phyloP scores from a whole-genome alignment of 2,329 filamentous ascomycete genomes.

The Xylariaceae sp. region DNA sequence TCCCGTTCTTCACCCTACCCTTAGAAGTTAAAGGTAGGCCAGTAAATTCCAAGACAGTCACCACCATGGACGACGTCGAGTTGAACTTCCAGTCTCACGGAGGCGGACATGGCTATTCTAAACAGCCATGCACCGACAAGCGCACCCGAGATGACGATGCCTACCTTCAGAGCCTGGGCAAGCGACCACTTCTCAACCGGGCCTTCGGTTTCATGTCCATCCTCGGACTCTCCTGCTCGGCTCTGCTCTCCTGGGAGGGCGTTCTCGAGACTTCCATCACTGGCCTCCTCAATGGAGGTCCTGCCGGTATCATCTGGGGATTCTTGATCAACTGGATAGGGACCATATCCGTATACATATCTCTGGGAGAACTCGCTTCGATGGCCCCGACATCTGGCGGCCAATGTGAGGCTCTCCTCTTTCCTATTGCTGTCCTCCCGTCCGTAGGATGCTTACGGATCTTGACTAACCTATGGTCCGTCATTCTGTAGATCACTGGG shows the following conservation, averaged over 20 bases:
- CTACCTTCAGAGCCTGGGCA: slow-evolving; percentile 10
- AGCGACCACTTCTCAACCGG: slow-evolving; percentile 17
- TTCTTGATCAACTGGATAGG: slow-evolving; percentile 45
- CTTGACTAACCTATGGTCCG: background rate
- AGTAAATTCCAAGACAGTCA: background rate
- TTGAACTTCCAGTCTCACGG: background rate
- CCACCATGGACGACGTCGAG: background rate
- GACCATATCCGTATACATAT: slow-evolving; percentile 37
- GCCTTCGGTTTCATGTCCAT: slow-evolving; percentile 24
- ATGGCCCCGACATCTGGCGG: slow-evolving; percentile 24
- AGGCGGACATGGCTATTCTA: background rate
- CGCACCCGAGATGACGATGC: slow-evolving; percentile 1
- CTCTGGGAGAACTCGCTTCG: slow-evolving; percentile 22
- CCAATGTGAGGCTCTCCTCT: background rate
- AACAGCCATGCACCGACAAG: background rate
- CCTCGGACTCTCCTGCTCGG: slow-evolving; percentile 22
- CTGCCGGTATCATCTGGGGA: slow-evolving; percentile 48
- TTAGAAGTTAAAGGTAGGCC: background rate
- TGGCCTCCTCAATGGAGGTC: slow-evolving; percentile 45
- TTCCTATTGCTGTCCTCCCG: background rate
- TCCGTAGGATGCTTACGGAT: no score
- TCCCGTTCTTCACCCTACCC: background rate
- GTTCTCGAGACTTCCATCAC: slow-evolving; percentile 37
- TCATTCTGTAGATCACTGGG: slow-evolving; percentile 22
- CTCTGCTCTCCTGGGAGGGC: slow-evolving; percentile 43